Evolutionary conservation across 345 rosid genomes (phyloP), one percentile per base, ranked within the genome.

Genomic region (Eucalyptus caleyi): DNA sequence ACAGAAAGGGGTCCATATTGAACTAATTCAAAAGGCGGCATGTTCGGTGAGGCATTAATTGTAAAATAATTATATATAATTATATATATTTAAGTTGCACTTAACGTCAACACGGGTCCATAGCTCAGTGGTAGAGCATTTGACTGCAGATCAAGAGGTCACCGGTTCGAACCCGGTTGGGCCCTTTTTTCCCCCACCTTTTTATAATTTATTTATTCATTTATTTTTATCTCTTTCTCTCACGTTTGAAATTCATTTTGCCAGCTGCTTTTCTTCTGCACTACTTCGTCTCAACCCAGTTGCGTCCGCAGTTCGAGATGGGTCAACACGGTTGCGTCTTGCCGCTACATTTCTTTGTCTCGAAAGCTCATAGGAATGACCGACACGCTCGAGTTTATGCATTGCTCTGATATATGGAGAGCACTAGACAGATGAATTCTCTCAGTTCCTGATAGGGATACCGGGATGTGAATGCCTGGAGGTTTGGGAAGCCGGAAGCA

Each of bases 41-140:
- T 0, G 26, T 8, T 8, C 0, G 59, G 59, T 53, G 26, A 0
- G 26, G 26, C 26, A 69, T 34, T 2, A 5, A 18, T 9, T 4
- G 19, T 9, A 3, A 16, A 34, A 8, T 8, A 3, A 16, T 0
- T 5, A 34, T 16, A 34, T 34, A 18, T 3, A 2, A 53, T 53
- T 19, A 53, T 53, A 21, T 53, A 53, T 9, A 0, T 32, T 67
- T 3, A 69, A 34, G 6, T 32, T 8, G 81, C 6, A 3, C 4
- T 1, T 4, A 1, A 3, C 2, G 1, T 72, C 10, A n/a, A 65
- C 62, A 3, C 5, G 1, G 0, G 96, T 94, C 94, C 93, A 92
- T 96, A 93, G 97, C 96, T 96, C 96, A 94, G 97, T 95, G 96
- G 97, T 96, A 94, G 97, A 96, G 96, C 96, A 95, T 92, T 95